phyloP scores from a whole-genome alignment of 345 rosid genomes.

The Heritiera fomes region DNA sequence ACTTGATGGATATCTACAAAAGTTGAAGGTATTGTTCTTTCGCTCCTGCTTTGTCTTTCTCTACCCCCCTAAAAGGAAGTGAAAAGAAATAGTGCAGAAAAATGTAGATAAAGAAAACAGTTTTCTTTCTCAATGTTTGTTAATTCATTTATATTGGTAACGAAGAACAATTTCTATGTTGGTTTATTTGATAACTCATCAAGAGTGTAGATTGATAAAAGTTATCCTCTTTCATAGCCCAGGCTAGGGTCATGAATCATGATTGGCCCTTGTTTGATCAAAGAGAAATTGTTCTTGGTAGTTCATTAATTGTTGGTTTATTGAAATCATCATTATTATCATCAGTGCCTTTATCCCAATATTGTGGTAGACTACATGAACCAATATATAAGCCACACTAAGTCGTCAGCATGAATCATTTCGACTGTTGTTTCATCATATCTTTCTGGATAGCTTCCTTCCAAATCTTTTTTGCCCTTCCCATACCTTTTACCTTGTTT shows the following conservation, averaged over 20 bases:
- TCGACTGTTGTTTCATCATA: no score
- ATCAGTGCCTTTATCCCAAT: no score
- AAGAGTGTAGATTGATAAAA: background rate
- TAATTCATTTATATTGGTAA: background rate
- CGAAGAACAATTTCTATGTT: background rate
- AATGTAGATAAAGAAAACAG: background rate
- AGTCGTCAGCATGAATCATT: no score
- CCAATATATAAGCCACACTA: no score
- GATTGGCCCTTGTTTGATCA: background rate
- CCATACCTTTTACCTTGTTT: no score
- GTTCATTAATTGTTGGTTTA: background rate
- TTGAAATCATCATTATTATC: background rate
- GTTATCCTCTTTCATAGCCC: background rate
- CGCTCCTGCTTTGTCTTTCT: background rate
- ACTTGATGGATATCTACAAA: slow-evolving; percentile 62
- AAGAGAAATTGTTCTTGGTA: background rate
- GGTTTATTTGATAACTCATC: background rate
- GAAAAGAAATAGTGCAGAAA: background rate
- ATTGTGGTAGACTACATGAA: no score
- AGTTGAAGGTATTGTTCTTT: slow-evolving; percentile 61
- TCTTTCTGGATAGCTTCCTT: no score
- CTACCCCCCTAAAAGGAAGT: background rate
- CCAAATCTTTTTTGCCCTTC: no score
- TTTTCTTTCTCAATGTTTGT: background rate
- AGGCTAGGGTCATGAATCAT: background rate